Conservation (phyloP, 2,329 filamentous ascomycete species). For the Ilyonectria destructans region DNA sequence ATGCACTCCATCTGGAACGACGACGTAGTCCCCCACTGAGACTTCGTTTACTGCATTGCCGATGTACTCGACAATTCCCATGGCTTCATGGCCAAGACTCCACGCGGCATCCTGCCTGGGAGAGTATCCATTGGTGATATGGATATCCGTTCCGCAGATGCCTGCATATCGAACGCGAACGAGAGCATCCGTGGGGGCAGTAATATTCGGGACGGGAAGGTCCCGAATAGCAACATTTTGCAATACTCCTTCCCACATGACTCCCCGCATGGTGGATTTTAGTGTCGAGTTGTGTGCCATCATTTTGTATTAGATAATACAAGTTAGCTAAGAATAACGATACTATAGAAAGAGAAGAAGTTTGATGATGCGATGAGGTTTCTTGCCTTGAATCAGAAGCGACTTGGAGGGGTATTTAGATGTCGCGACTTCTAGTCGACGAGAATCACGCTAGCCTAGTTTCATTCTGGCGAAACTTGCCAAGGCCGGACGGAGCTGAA, state of each 20-base stretch:
- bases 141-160: slow-evolving; percentile 4
- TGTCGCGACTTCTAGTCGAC: neutral
- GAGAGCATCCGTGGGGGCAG: neutral
- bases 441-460: neutral
- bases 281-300: slow-evolving; percentile 1
- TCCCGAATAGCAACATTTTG: slow-evolving; percentile 6
- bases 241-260: slow-evolving; percentile 1
- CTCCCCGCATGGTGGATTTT: slow-evolving; percentile 1
- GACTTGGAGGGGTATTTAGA: neutral
- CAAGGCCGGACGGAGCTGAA: neutral
- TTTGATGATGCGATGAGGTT: neutral
- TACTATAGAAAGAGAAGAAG: neutral
- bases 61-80: slow-evolving; percentile 6
- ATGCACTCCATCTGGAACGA: slow-evolving; percentile 10
- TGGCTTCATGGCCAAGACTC: slow-evolving; percentile 13
- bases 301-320: neutral
- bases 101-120: neutral
- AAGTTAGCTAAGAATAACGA: neutral
- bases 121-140: slow-evolving; percentile 8
- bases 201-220: neutral
- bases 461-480: neutral
- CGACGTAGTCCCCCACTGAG: slow-evolving; percentile 13
- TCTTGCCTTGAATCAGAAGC: neutral
- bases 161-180: slow-evolving; percentile 7
- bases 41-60: slow-evolving; percentile 3